Conservation (phyloP, 768 basidiomycete genomes). For the Sporobolomyces phaffii region DNA sequence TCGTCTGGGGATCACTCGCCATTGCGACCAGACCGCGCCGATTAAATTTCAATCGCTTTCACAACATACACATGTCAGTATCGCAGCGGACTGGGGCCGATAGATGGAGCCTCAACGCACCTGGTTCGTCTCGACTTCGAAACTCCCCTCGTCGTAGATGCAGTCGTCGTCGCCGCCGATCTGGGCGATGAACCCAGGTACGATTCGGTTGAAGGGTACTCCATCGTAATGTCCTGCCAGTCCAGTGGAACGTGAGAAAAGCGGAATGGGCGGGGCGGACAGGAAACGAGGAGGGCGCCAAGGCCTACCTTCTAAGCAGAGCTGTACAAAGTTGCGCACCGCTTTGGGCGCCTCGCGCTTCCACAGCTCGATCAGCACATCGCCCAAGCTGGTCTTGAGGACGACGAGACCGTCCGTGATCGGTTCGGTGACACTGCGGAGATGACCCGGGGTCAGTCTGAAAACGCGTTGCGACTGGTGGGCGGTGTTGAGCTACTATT, state of each 20-base stretch:
- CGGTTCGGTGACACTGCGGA: conserved; percentile 30
- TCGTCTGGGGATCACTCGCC: conserved; percentile 76
- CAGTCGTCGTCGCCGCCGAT: conserved; percentile 91
- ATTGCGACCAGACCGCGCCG: conserved; percentile 89
- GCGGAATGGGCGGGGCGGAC: background rate
- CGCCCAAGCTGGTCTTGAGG: conserved; percentile 33
- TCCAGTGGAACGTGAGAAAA: too few relatives aligned
- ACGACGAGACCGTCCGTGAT: conserved; percentile 21
- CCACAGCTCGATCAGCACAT: conserved; percentile 41
- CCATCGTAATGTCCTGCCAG: conserved; percentile 91
- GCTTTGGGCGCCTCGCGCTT: conserved; percentile 83
- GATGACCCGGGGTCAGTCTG: too few relatives aligned
- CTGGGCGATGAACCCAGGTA: conserved; percentile 87
- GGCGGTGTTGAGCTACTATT: too few relatives aligned
- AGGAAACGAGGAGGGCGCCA: background rate
- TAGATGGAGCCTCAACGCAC: background rate
- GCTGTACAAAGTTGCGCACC: conserved; percentile 55
- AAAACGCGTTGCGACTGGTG: too few relatives aligned
- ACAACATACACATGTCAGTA: conserved; percentile 50
- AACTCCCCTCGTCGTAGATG: conserved; percentile 71
- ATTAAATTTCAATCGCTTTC: conserved; percentile 72
- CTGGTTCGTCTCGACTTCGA: conserved; percentile 27
- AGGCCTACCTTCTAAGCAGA: conserved; percentile 36
- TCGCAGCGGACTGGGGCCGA: background rate
- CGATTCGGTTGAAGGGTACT: conserved; percentile 88